phyloP scores from a whole-genome alignment of 2,329 filamentous ascomycete species.

The Cryoendolithus antarcticus region DNA sequence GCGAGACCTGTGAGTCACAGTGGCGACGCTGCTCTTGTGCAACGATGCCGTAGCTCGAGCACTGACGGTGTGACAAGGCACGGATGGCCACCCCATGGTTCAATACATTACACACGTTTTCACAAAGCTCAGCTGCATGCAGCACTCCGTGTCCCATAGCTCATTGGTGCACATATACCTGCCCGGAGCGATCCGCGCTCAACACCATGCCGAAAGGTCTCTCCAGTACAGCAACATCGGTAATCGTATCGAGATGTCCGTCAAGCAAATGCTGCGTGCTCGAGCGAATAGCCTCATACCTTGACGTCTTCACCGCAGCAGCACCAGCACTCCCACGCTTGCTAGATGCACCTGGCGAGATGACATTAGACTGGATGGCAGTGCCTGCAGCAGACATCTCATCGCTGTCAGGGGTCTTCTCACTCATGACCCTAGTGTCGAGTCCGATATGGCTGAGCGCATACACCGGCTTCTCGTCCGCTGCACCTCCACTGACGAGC shows the following conservation, averaged over 20 bases:
- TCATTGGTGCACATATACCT: conserved; percentile 70
- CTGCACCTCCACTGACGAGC: conserved; percentile 61
- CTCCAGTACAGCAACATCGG: conserved; percentile 81
- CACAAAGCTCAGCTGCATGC: too few species aligned
- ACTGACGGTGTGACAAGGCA: too few species aligned
- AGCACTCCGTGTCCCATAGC: background rate
- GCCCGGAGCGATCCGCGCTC: conserved; percentile 76
- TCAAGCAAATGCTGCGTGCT: conserved; percentile 79
- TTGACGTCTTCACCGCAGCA: conserved; percentile 36
- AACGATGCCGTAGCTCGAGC: too few species aligned
- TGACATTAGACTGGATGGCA: conserved; percentile 15
- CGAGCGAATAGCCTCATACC: conserved; percentile 73
- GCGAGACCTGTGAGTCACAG: too few species aligned
- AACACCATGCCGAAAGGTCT: conserved; percentile 86
- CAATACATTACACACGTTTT: too few species aligned
- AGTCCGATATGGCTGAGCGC: conserved; percentile 30
- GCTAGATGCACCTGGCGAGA: conserved; percentile 22
- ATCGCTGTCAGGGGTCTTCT: conserved; percentile 15
- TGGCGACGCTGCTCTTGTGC: too few species aligned
- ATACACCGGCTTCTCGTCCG: conserved; percentile 61
- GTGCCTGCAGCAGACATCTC: conserved; percentile 8
- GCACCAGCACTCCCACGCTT: conserved; percentile 15
- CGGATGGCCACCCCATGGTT: too few species aligned
- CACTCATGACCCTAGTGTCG: conserved; percentile 29
- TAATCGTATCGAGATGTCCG: conserved; percentile 76